Conservation (phyloP, 768 basidiomycete genomes). For the Leucosporidium creatinivorum region DNA sequence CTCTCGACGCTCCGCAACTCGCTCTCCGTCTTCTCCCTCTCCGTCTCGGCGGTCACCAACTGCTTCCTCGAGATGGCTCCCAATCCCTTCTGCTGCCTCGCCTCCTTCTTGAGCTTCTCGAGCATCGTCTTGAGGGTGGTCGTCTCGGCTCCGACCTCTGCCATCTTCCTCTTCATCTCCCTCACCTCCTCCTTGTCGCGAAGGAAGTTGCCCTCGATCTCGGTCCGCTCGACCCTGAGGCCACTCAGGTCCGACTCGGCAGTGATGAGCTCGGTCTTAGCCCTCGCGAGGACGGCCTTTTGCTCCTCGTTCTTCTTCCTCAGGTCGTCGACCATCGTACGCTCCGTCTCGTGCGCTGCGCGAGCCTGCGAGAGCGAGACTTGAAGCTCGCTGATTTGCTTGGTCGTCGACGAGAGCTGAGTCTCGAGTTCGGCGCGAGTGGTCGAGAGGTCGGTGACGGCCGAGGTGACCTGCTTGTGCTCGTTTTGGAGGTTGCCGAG, state of each 20-base stretch:
- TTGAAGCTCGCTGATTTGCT: conserved; percentile 70
- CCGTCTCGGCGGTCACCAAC: conserved; percentile 70
- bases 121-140: conserved; percentile 62
- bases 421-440: conserved; percentile 64
- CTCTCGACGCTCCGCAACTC: conserved; percentile 53
- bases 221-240: conserved; percentile 77
- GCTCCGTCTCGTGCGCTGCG: conserved; percentile 78
- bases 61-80: conserved; percentile 94
- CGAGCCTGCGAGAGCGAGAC: conserved; percentile 75
- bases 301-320: conserved; percentile 63
- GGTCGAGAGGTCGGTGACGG: conserved; percentile 57
- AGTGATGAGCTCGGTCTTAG: conserved; percentile 69
- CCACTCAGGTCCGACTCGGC: conserved; percentile 90
- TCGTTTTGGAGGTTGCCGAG: conserved; percentile 84
- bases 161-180: conserved; percentile 74
- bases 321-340: conserved; percentile 43
- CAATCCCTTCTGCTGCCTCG: conserved; percentile 90
- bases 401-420: conserved; percentile 58
- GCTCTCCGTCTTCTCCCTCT: conserved; percentile 60
- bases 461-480: conserved; percentile 66
- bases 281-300: conserved; percentile 52
- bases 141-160: conserved; percentile 66
- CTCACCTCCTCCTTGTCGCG: conserved; percentile 92
- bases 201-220: conserved; percentile 75
- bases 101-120: conserved; percentile 86